A percentile compares a stretch with the other conserved stretches of the same genome.
Conservation (phyloP, 2,329 filamentous ascomycete species). For the Pezicula rhizophila region DNA sequence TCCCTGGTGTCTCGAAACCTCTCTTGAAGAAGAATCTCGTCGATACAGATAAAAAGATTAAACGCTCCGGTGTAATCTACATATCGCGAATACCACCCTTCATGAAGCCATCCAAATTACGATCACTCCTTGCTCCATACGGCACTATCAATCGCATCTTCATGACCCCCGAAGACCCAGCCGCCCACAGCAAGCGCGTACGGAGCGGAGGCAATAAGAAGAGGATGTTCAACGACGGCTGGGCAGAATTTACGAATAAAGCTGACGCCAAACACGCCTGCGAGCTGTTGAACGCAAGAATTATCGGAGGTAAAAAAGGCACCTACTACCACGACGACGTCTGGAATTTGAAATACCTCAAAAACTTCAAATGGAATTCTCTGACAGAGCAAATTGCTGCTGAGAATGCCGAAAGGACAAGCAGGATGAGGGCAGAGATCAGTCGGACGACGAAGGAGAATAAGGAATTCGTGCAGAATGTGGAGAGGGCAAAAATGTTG, state of each 20-base stretch:
- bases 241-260: conserved; percentile 77
- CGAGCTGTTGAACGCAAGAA: conserved; percentile 69
- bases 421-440: conserved; percentile 72
- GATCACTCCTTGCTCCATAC: conserved; percentile 68
- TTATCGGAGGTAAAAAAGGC: conserved; percentile 78
- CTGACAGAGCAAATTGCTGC: conserved; percentile 72
- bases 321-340: conserved; percentile 80
- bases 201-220: conserved; percentile 77
- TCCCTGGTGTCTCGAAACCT: conserved; percentile 46
- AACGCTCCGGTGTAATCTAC: conserved; percentile 75
- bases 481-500: conserved; percentile 74
- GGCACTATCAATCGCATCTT: conserved; percentile 74
- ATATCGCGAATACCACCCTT: conserved; percentile 80
- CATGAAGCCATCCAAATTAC: conserved; percentile 77
- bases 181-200: conserved; percentile 59
- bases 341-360: conserved; percentile 78
- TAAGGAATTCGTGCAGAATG: conserved; percentile 71
- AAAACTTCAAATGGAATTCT: conserved; percentile 75
- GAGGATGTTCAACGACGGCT: conserved; percentile 74
- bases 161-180: conserved; percentile 68
- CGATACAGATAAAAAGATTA: conserved; percentile 55
- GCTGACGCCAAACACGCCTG: conserved; percentile 70
- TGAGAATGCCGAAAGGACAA: conserved; percentile 74
- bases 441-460: conserved; percentile 71
- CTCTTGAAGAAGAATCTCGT: conserved; percentile 64